Evolutionary conservation across 148 eudicot genomes (phyloP), one percentile per base, ranked within the genome.

Genomic region (Vaccinium vitisidaea): DNA sequence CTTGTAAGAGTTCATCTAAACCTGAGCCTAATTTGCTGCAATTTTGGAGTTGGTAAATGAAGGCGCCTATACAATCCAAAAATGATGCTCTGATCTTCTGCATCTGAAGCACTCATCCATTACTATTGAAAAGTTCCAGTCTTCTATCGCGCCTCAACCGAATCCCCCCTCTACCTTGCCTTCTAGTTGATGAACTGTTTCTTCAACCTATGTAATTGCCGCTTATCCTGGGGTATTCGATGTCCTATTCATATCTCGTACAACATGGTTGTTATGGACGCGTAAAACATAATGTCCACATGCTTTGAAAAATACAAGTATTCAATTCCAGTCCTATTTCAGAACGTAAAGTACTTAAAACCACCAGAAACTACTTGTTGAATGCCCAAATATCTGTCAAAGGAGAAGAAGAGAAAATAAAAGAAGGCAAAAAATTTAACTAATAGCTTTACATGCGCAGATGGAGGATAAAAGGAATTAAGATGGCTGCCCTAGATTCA

Each of bases 351-450:
- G 88, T 84, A 89, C 84, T 93, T 94, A 91, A 94, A 96, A 1
- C 98, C 98, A 82, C 98, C 99, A 80, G 95, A 96, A 79, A 97
- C 93, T 59, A 97, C 96, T 85, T 97, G 98, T 85, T 95, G 92
- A 71, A 97, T 95, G 73, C 99, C 99, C 82, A 94, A 82, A 82
- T 93, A 95, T 84, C 99, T 97, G 93, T 87, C 84, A 69, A 27
- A 27, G 13, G 39, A 82, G 21, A 76, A 82, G 21, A 76, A 0
- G 69, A 87, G 19, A n/a, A 15, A 36, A 30, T 6, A 59, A 30
- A 46, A 70, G 49, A 83, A 6, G 5, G 5, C 1, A 56, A 11
- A 11, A 32, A 36, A 2, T 9, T 82, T 55, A n/a, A 65, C 30
- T n/a, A 8, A 78, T 27, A 77, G 65, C 25, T n/a, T 50, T 78